phyloP scores from a whole-genome alignment of 2,329 filamentous ascomycete genomes.

The Ceratocystis alfenasii region DNA sequence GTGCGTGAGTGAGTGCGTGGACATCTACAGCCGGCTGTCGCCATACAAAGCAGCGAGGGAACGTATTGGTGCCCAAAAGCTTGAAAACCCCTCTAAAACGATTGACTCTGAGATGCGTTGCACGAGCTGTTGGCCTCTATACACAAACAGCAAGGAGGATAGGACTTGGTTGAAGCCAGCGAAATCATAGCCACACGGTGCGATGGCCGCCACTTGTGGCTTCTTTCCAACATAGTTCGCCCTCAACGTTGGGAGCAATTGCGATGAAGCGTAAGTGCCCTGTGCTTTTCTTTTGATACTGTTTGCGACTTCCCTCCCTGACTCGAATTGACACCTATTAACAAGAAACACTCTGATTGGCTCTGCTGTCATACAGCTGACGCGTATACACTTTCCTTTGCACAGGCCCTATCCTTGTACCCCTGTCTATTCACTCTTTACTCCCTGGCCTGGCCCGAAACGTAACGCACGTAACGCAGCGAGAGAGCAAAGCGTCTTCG shows the following conservation, averaged over 20 bases:
- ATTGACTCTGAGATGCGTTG: too few species aligned
- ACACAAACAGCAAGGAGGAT: too few species aligned
- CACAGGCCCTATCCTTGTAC: conserved; percentile 13
- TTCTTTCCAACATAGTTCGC: not conserved
- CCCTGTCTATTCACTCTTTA: not conserved
- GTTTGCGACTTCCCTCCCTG: not conserved
- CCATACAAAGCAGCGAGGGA: not conserved
- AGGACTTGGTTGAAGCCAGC: too few species aligned
- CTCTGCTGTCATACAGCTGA: conserved; percentile 26
- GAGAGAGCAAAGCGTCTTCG: not conserved
- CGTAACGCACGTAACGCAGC: conserved; percentile 1
- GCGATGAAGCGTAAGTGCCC: not conserved
- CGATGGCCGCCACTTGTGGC: too few species aligned
- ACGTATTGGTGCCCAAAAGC: not conserved
- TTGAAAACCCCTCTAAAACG: not conserved
- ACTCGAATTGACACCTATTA: conserved; percentile 7
- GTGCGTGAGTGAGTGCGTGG: not conserved
- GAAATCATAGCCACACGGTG: too few species aligned
- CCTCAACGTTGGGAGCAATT: not conserved
- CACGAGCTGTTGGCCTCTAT: too few species aligned
- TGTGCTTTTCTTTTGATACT: conserved; percentile 1
- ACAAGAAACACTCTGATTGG: conserved; percentile 24
- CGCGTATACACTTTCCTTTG: conserved; percentile 25
- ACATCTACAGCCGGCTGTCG: not conserved
- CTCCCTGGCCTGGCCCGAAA: conserved; percentile 16